Evolutionary conservation across 2,329 filamentous ascomycete genomes (phyloP).

Genomic region (Elsinoe batatas): DNA sequence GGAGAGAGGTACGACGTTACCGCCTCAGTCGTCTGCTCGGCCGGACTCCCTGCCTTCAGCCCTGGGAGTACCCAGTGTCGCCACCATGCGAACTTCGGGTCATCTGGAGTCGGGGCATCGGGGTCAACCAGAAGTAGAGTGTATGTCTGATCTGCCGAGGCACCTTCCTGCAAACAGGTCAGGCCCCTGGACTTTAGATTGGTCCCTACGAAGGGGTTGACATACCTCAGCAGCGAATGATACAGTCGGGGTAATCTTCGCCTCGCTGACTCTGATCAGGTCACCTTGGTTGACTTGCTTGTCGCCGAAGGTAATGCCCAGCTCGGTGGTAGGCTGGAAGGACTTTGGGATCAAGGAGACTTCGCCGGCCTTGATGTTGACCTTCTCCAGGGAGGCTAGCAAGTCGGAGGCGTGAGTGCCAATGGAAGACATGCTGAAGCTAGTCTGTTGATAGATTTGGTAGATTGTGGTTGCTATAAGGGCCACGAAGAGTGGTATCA

Average conservation of each 20-base stretch:
- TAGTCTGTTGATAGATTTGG: background rate
- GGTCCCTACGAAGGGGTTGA: background rate
- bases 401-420: background rate
- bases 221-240: conserved; percentile 6
- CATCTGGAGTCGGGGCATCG: conserved; percentile 46
- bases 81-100: conserved; percentile 48
- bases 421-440: background rate
- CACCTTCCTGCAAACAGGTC: background rate
- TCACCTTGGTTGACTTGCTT: conserved; percentile 8
- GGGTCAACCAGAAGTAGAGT: conserved; percentile 44
- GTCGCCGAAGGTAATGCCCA: conserved; percentile 5
- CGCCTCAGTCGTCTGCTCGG: conserved; percentile 17
- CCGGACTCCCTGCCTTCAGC: conserved; percentile 6
- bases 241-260: background rate
- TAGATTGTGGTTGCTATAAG: background rate
- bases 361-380: conserved; percentile 4
- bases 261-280: conserved; percentile 2
- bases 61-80: conserved; percentile 43
- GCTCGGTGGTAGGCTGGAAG: background rate
- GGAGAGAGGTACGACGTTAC: conserved; percentile 27
- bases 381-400: background rate
- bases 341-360: conserved; percentile 3
- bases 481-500: background rate
- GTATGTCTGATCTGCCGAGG: conserved; percentile 25
- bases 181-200: background rate